Conservation (phyloP, 495 filamentous ascomycete genomes). For the Hyaloscypha hepaticicola region DNA sequence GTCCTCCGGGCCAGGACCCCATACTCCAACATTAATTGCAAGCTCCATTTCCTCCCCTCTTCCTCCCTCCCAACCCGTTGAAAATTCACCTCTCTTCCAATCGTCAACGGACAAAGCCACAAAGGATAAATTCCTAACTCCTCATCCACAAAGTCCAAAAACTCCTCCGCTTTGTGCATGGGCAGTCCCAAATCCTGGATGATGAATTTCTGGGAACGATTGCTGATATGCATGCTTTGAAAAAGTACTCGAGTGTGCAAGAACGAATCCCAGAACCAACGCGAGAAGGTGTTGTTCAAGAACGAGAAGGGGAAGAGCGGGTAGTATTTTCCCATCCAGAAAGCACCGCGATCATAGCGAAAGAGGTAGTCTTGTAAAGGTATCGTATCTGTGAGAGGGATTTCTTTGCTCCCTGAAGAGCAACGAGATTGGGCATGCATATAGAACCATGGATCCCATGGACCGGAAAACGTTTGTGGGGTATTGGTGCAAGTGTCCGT, state of each 20-base stretch:
- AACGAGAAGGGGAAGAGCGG: conserved; percentile 55
- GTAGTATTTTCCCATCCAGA: conserved; percentile 53
- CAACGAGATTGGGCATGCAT: conserved; percentile 39
- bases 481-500: conserved; percentile 36
- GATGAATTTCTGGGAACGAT: conserved; percentile 49
- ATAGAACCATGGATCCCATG: conserved; percentile 55
- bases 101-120: conserved; percentile 57
- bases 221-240: conserved; percentile 54
- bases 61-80: conserved; percentile 20
- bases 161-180: conserved; percentile 42
- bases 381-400: conserved; percentile 41
- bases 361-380: conserved; percentile 57
- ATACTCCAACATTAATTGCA: conserved; percentile 46
- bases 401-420: background rate
- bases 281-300: conserved; percentile 52
- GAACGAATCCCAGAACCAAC: conserved; percentile 60
- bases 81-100: conserved; percentile 38
- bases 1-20: conserved; percentile 48
- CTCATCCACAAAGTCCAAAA: conserved; percentile 49
- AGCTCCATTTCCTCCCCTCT: conserved; percentile 10
- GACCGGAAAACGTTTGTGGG: conserved; percentile 36
- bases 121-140: conserved; percentile 55
- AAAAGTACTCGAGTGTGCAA: conserved; percentile 64
- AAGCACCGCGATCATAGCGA: conserved; percentile 59
- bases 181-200: conserved; percentile 59